Base-by-base conservation (phyloP, 208 protist genomes). In the Trypanosomatidae sp. region DNA sequence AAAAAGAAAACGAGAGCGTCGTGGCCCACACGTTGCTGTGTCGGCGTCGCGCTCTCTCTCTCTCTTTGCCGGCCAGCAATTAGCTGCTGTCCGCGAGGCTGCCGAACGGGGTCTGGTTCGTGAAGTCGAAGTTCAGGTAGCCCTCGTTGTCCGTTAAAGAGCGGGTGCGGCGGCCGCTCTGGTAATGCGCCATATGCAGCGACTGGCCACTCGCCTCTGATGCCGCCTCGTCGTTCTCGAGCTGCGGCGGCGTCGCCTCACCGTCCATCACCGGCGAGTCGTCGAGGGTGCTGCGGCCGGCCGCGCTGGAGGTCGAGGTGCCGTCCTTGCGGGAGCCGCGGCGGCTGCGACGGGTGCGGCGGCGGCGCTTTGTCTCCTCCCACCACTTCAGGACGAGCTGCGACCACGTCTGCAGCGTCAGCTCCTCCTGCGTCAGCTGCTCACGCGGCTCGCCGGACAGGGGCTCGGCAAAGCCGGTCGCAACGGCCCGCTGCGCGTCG, bases 301-400 rank as follows among this genome's bases (percentile, higher is more conserved):
- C n/a, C n/a, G n/a, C n/a, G n/a, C n/a, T n/a, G n/a, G n/a, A n/a
- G n/a, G n/a, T n/a, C n/a, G n/a, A n/a, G n/a, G n/a, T n/a, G n/a
- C n/a, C n/a, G n/a, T n/a, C n/a, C n/a, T n/a, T n/a, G n/a, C n/a
- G n/a, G n/a, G n/a, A n/a, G n/a, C n/a, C n/a, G n/a, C n/a, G n/a
- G n/a, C n/a, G 60, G 39, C 62, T 70, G 39, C 68, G 67, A 22
- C 74, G 68, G 12, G 74, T 59, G 33, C 60, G 67, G 10, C 66
- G 67, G 36, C 68, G 68, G 47, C 47, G 74, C 74, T 79, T 79
- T 30, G 74, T 79, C 62, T 74, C 74, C 36, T 79, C 62, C 74
- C 74, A 79, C 74, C 74, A 79, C 56, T 73, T 66, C 25, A 69
- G 12, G 39, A 56, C 68, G 22, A 79, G 59, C 22, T 56, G 36